Percentiles rank a stretch among this genome's conserved stretches.
These are phyloP conservation scores for Trichocomaceae sp. DNA, from an alignment of 2,329 filamentous ascomycete species.

Conservation along the genomic window DNA sequence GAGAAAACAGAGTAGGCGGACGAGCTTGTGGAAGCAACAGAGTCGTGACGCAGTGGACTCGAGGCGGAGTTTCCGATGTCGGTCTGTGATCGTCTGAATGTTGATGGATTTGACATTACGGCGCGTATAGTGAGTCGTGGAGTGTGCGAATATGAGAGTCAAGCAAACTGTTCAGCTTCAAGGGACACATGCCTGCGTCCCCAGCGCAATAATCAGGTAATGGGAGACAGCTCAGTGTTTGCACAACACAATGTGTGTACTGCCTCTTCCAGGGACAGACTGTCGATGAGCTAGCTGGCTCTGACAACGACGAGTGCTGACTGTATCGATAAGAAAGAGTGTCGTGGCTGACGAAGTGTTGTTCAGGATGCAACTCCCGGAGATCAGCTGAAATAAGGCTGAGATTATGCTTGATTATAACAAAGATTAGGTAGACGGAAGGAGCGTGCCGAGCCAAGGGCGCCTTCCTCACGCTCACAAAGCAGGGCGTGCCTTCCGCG, in stretches of 20 bases:
- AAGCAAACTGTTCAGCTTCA: conserved; percentile 24
- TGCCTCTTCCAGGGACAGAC: neutral
- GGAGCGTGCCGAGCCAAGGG: neutral
- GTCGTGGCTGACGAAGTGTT: neutral
- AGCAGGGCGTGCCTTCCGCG: conserved; percentile 6
- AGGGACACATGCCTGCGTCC: conserved; percentile 36
- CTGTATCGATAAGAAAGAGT: neutral
- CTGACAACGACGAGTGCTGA: neutral
- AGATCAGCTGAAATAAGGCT: conserved; percentile 9
- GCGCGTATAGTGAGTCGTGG: conserved; percentile 20
- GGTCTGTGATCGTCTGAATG: conserved; percentile 34
- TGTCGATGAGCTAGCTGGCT: neutral
- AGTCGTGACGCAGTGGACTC: conserved; percentile 48
- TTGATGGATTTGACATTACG: conserved; percentile 36
- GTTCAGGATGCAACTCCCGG: too few species aligned
- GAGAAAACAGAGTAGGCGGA: conserved; percentile 47
- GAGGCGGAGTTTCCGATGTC: conserved; percentile 37
- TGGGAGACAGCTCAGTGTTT: neutral
- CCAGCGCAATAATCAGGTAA: conserved; percentile 17
- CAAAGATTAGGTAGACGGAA: too few species aligned
- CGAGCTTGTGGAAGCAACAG: conserved; percentile 50
- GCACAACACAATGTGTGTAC: too few species aligned
- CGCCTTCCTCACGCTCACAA: conserved; percentile 5
- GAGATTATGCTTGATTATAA: conserved; percentile 1
- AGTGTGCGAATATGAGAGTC: conserved; percentile 25